Evolutionary conservation across 2,329 filamentous ascomycete genomes (phyloP), one percentile per base, ranked within the genome.

Genomic region (Aspergillus carbonarius): DNA sequence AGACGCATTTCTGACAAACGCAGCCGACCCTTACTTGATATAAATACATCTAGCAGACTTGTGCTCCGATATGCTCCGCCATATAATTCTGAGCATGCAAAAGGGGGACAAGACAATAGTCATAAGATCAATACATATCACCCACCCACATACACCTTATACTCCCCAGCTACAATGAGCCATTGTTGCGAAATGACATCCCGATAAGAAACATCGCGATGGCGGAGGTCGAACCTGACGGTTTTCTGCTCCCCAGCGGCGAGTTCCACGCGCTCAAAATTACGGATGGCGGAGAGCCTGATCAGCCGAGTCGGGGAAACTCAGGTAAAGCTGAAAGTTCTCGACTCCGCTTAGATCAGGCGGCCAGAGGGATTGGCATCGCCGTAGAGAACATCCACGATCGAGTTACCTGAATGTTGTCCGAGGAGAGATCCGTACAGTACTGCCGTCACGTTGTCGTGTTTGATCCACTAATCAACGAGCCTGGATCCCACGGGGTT

Each of bases 161-260:
- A 48, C 18, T 53, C 27, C 0, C 58, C 60, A 9, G 7, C 15
- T 0, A 53, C 52, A 10, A 63, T 12, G 1, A 51, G 13, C 88
- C 88, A 91, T 54, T 86, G 80, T 73, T 89, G 83, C 47, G 70
- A 63, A 0, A 72, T 72, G 0, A 79, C 74, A 69, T 88, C 83
- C 87, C 87, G 89, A 56, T 87, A 82, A 65, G 84, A 87, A 35
- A 90, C 60, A 68, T 89, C 87, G 54, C 84, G 81, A 46, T 84
- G 76, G 27, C 78, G 81, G 30, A 90, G 68, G 5, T 76, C 71
- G 64, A 89, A 82, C 0, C 72, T 75, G 1, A 84, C 79, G 1
- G 72, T 80, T 35, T 76, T 71, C 7, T 72, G 78, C 54, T 80
- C 78, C 1, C 81, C 82, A 0, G 79, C 69, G 4, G 73, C 74